These are phyloP conservation scores for Hyaloperonospora brassicae DNA, from an alignment of 352 stramenopile genomes.

Conservation along the genomic window DNA sequence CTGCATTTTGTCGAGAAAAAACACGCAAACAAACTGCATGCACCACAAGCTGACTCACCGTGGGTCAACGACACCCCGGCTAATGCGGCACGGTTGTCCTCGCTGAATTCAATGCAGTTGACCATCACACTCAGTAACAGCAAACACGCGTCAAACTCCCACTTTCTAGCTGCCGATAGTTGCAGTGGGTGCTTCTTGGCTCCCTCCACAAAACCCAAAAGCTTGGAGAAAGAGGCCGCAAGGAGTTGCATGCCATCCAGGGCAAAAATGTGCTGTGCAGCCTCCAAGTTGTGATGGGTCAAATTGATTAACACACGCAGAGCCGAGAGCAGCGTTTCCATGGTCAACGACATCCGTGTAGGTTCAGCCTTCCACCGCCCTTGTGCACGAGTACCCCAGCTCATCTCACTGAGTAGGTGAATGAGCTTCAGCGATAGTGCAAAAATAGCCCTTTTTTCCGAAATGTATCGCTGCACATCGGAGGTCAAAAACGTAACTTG, in stretches of 20 bases:
- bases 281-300: constrained; percentile 58
- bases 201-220: constrained; percentile 19
- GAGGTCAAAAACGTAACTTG: constrained; percentile 53
- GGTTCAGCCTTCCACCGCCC: constrained; percentile 23
- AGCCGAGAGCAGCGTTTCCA: constrained; percentile 38
- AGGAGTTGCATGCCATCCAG: constrained; percentile 38
- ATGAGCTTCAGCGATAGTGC: constrained; percentile 33
- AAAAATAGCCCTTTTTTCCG: constrained; percentile 28
- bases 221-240: constrained; percentile 33
- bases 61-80: constrained; percentile 5
- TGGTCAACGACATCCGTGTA: constrained; percentile 24
- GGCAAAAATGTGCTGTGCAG: constrained; percentile 31
- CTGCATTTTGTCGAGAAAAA: constrained; percentile 54
- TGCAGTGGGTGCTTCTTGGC: not conserved
- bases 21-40: constrained; percentile 33
- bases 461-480: constrained; percentile 44
- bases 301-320: constrained; percentile 73
- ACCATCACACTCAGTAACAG: constrained; percentile 60
- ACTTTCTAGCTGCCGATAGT: constrained; percentile 27
- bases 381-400: constrained; percentile 22
- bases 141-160: constrained; percentile 50
- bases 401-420: constrained; percentile 27
- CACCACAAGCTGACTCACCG: not conserved
- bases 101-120: constrained; percentile 61
- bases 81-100: constrained; percentile 40